Conservation (phyloP, 805 yeast species). For the Millerozyma miso region DNA sequence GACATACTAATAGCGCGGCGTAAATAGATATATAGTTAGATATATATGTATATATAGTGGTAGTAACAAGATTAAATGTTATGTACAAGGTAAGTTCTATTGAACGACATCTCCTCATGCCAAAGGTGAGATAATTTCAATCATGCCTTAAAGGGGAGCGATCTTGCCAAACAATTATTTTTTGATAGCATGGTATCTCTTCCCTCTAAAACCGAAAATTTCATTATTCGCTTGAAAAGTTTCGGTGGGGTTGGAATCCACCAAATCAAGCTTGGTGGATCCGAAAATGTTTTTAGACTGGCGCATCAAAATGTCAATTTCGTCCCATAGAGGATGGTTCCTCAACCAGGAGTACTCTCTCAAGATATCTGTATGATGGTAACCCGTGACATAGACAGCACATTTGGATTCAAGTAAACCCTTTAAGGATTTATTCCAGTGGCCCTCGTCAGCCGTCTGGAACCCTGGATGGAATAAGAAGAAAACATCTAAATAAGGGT, state of each 20-base stretch:
- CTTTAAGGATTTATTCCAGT: constrained; percentile 82
- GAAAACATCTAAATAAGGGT: constrained; percentile 90
- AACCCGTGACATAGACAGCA: constrained; percentile 86
- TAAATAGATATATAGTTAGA: too few species aligned
- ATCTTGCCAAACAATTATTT: too few species aligned
- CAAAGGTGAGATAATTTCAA: too few species aligned
- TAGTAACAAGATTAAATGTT: not conserved
- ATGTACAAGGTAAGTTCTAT: not conserved
- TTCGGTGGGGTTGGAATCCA: constrained; percentile 88
- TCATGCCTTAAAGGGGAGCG: too few species aligned
- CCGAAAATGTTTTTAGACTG: constrained; percentile 70
- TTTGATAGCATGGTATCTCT: constrained; percentile 84
- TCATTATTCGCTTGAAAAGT: constrained; percentile 89
- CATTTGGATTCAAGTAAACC: constrained; percentile 92
- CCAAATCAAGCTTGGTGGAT: constrained; percentile 91
- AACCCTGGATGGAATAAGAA: constrained; percentile 95
- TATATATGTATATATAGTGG: too few species aligned
- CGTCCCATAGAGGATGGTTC: constrained; percentile 55
- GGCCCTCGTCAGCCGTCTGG: constrained; percentile 73
- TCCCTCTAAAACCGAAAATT: constrained; percentile 90
- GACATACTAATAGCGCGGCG: too few species aligned
- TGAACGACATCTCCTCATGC: not conserved
- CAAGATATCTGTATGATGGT: constrained; percentile 66
- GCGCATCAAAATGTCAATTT: constrained; percentile 77
- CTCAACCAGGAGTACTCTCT: constrained; percentile 73